phyloP scores from a whole-genome alignment of 306 rosid genomes.

The Citrullus colocynthis region DNA sequence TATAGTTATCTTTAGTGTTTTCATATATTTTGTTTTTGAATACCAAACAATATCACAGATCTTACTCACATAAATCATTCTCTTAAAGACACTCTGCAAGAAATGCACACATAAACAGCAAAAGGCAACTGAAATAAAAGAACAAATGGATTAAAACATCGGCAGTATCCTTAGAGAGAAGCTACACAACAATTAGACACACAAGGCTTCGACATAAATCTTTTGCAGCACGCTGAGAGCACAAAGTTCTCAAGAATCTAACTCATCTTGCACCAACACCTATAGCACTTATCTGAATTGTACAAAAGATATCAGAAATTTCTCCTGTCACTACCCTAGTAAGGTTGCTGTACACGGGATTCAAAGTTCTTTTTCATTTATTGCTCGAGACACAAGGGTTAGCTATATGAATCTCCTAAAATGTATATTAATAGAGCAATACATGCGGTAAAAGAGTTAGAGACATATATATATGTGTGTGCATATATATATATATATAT shows the following conservation, averaged over 20 bases:
- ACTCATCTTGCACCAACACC: neutral
- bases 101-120: neutral
- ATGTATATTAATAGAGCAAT: neutral
- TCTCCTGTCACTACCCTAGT: neutral
- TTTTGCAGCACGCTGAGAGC: neutral
- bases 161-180: neutral
- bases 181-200: neutral
- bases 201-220: neutral
- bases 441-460: too few species aligned
- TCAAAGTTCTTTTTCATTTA: neutral
- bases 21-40: too few species aligned
- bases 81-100: constrained; percentile 4
- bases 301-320: neutral
- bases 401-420: neutral
- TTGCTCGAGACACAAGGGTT: neutral
- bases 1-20: too few species aligned
- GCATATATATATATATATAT: too few species aligned
- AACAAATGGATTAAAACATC: neutral
- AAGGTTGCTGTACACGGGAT: neutral
- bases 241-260: neutral
- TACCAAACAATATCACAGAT: neutral
- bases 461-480: too few species aligned
- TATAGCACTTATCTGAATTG: neutral
- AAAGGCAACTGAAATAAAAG: neutral
- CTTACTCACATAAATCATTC: neutral